Base-by-base conservation (phyloP, 2,329 filamentous ascomycete species). In the Arthrobotrys iridis region DNA sequence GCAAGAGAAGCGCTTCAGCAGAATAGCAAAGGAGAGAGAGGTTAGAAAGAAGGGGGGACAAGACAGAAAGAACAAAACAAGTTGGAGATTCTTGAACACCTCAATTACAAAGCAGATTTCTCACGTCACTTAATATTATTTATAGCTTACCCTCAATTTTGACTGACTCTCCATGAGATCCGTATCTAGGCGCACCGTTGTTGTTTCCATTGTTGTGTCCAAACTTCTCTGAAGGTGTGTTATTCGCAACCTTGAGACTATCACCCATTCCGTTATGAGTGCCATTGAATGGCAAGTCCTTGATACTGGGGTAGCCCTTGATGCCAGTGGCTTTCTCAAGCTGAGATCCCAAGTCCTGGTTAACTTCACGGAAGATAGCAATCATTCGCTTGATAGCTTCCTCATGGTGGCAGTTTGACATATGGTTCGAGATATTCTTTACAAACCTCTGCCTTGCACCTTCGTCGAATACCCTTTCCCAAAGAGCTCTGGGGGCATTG, bases 381-480 rank as follows among this genome's bases (percentile, higher is more conserved):
- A 90, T 89, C 81, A 89, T 87, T 13, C 88, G 83, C 84, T 88
- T 89, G 81, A 90, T 83, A 2, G 88, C 86, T 80, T 89, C 88
- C 77, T 88, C 82, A 45, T 88, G 83, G 55, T 82, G 83, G 80
- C 87, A 89, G 1, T 84, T 84, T 26, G 81, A 82, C 87, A 89
- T 89, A 81, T 90, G 88, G 1, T 87, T 87, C 0, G 86, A 84
- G 2, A 89, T 85, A 66, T 89, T 90, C 40, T 82, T 83, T 80
- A 90, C 83, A 81, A 89, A 88, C 0, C 88, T 84, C 79, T 87
- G 84, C 60, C 84, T 84, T 0, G 87, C 87, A 8, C 82, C 83
- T 22, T 87, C 87, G 65, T 89, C 87, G 50, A 86, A 89, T 0
- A 89, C 87, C 75, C 85, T 86, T 82, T 88, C 86, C 87, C 87